These are phyloP conservation scores for Cenchrus fungigraminus DNA, from an alignment of 176 grass and related monocot genomes.

Conservation along the genomic window DNA sequence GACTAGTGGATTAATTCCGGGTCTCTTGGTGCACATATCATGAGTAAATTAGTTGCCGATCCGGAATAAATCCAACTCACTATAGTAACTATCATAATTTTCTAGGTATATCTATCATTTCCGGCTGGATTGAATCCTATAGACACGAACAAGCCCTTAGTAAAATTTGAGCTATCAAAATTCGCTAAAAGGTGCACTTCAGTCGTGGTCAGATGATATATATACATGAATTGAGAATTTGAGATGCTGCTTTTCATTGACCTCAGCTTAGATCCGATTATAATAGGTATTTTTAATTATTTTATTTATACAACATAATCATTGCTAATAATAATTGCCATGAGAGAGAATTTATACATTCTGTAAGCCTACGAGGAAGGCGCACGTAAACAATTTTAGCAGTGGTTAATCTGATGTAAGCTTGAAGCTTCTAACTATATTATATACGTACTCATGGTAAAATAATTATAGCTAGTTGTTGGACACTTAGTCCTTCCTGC, in stretches of 20 bases:
- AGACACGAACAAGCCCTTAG: no score
- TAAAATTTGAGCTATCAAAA: background rate
- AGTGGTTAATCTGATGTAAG: conserved; percentile 31
- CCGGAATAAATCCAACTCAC: no score
- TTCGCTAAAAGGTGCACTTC: background rate
- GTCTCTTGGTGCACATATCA: no score
- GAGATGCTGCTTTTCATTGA: background rate
- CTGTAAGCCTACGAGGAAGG: conserved; percentile 6
- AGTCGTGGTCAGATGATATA: background rate
- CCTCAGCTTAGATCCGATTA: background rate
- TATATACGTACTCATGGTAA: background rate
- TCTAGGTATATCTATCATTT: no score
- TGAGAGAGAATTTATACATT: background rate
- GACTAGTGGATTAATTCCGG: no score
- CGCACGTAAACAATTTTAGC: background rate
- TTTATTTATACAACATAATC: background rate
- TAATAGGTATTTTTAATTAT: background rate
- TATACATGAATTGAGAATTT: background rate
- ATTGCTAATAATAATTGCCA: background rate
- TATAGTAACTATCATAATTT: no score
- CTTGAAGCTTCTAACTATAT: background rate
- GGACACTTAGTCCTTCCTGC: background rate
- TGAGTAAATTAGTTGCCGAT: no score
- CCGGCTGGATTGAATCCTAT: no score
- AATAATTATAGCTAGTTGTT: background rate